Evolutionary conservation across 305 asterid species (phyloP), one percentile per base, ranked within the genome.

Genomic region (Striga hermonthica): DNA sequence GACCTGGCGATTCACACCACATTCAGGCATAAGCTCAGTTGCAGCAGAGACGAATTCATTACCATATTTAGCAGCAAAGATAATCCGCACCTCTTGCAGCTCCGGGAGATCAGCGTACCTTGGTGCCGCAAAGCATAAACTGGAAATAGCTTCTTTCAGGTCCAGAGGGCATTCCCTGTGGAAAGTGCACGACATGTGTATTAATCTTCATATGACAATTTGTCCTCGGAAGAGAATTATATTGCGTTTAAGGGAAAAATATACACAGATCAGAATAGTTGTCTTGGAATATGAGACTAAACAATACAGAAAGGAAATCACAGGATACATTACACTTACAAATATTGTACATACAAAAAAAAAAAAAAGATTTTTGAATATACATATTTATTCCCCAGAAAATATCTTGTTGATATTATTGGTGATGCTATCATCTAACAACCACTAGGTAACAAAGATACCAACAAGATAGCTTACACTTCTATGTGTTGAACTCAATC

Each of bases 1-100:
- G 53, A 94, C 99, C 99, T 94, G 96, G 9, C 98, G 93, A 74
- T 94, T 94, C 73, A 94, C 98, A 58, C 99, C 96, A 74, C 94
- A 91, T 54, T 91, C 99, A 4, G 99, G 98, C 95, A 80, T 75
- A 72, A 94, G 96, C 84, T 91, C 99, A 4, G 95, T 84, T 65
- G 99, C 98, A 60, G 96, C 88, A 16, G 81, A 7, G 15, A 91
- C 88, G 43, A 91, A 94, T 66, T 94, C 97, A 80, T 86, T 86
- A 66, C 98, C 97, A 47, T 94, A 94, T 84, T 94, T 94, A 11
- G 89, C 84, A 43, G 86, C 82, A 75, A 94, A 94, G 52, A 81
- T 53, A 81, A 91, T 64, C 70, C 89, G 98, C 60, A 77, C 95
- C 68, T 86, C 95, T 53, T 76, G 77, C 85, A 94, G 74, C 81